Evolutionary conservation across 805 yeast species (phyloP).

Genomic region (Sungouiozyma intestinalis): DNA sequence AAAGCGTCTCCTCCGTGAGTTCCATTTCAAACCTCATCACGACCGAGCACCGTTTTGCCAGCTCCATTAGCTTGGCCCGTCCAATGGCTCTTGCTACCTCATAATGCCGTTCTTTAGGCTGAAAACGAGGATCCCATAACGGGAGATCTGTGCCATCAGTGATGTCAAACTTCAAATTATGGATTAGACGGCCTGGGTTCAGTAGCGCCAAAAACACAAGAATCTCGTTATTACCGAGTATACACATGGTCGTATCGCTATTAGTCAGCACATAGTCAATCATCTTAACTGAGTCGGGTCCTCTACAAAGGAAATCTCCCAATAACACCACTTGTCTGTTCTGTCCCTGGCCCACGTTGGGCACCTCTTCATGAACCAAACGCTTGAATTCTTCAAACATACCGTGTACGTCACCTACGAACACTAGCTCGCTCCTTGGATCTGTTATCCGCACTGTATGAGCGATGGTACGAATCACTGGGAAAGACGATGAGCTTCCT

Average conservation of each 20-base stretch:
- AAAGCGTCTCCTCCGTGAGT: slow-evolving; percentile 24
- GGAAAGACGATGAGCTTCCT: neutral
- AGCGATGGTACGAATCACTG: slow-evolving; percentile 4
- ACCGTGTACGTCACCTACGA: slow-evolving; percentile 89
- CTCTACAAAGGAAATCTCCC: slow-evolving; percentile 84
- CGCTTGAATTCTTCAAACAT: slow-evolving; percentile 44
- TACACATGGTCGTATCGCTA: slow-evolving; percentile 45
- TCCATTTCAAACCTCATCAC: slow-evolving; percentile 13
- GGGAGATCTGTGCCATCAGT: slow-evolving; percentile 10
- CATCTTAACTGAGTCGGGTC: slow-evolving; percentile 63
- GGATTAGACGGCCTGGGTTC: slow-evolving; percentile 27
- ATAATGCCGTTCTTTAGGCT: slow-evolving; percentile 13
- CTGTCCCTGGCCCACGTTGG: slow-evolving; percentile 31
- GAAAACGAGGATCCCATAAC: slow-evolving; percentile 9
- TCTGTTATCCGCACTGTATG: slow-evolving; percentile 2
- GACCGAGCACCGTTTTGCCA: slow-evolving; percentile 16
- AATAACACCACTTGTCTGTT: slow-evolving; percentile 43
- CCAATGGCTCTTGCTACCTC: slow-evolving; percentile 17
- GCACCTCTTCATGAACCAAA: slow-evolving; percentile 39
- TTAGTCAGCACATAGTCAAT: slow-evolving; percentile 52
- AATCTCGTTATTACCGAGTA: slow-evolving; percentile 85
- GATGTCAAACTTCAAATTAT: slow-evolving; percentile 12
- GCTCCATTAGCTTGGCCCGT: slow-evolving; percentile 6
- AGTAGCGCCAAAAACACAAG: slow-evolving; percentile 49
- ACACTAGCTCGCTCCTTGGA: slow-evolving; percentile 36